Evolutionary conservation across 1,284 basidiomycete genomes (phyloP), one percentile per base, ranked within the genome.

Genomic region (Malassezia pachydermatis): DNA sequence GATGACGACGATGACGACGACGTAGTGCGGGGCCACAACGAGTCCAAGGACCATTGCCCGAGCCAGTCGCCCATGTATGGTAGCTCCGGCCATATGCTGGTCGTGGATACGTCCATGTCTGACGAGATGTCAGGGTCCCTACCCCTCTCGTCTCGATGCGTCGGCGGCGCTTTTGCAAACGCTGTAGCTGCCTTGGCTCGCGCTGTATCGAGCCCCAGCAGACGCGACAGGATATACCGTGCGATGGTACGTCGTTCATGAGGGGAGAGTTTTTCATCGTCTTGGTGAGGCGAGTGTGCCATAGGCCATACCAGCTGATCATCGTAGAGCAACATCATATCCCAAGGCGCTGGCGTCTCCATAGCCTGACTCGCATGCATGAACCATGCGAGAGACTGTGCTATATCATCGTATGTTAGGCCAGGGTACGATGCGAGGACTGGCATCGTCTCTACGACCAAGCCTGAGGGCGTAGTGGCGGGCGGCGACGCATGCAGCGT

Each of bases 291-390:
- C 22, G 30, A 3, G 20, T 51, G 42, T 6, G 42, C 9, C 32
- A 23, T 23, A 11, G 49, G 49, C 43, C 44, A 51, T 9, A 51
- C 27, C 14, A 51, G 11, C 27, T 37, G 20, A 34, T 51, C 49
- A 19, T 51, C 49, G 32, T 40, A 33, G 30, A 51, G 19, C 5
- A 51, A n/a, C 1, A 51, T 13, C 20, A 45, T 22, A 11, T 41
- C 38, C 10, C 16, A 17, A 13, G 33, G 43, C 25, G 43, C 33
- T 19, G 23, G n/a, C 17, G 36, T 30, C 14, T 30, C 20, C 28
- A 16, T 33, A 3, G 17, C 25, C n/a, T 19, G 11, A 11, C 28
- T 19, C 36, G 20, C 28, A 13, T 20, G 24, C 5, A 20, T 17
- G 30, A 47, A 47, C 45, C 29, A 41, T 13, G 11, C 28, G 7